phyloP scores from a whole-genome alignment of 768 basidiomycete genomes.

The Panaeolus cyanescens region DNA sequence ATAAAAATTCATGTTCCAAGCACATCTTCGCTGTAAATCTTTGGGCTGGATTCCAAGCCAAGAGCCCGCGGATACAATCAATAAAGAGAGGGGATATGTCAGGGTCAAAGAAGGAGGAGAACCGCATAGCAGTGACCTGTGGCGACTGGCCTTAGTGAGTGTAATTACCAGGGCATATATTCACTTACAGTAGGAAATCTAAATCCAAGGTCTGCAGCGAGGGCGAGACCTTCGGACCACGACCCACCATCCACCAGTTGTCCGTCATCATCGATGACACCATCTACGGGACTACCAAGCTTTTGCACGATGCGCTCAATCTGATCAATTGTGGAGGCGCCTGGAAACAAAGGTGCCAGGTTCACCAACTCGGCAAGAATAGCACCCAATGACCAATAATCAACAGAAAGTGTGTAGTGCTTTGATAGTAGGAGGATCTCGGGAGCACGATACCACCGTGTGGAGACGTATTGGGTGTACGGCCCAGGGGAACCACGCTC shows the following conservation, averaged over 20 bases:
- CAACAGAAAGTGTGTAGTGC: conserved; percentile 90
- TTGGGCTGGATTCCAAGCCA: conserved; percentile 83
- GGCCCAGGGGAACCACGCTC: conserved; percentile 79
- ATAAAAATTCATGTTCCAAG: conserved; percentile 56
- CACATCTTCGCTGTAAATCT: conserved; percentile 82
- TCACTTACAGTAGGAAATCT: conserved; percentile 78
- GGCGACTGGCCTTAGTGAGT: no score
- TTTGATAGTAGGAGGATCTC: conserved; percentile 85
- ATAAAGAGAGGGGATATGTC: conserved; percentile 72
- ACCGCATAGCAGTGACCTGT: conserved; percentile 60
- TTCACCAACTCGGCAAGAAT: conserved; percentile 94
- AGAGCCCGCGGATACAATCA: conserved; percentile 81
- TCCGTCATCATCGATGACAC: conserved; percentile 69
- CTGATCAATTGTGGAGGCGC: conserved; percentile 78
- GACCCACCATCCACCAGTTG: conserved; percentile 75
- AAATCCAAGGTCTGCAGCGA: conserved; percentile 81
- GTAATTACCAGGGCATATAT: conserved; percentile 8
- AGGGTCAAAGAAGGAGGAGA: conserved; percentile 70
- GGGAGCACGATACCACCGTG: conserved; percentile 95
- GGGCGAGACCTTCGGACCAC: conserved; percentile 80
- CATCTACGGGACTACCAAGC: conserved; percentile 72
- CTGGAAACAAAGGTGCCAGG: conserved; percentile 91
- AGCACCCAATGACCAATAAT: conserved; percentile 96
- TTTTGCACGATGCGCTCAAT: conserved; percentile 84
- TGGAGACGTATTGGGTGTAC: conserved; percentile 96